Conservation (phyloP, 345 rosid genomes). For the Melastoma malabathricum region DNA sequence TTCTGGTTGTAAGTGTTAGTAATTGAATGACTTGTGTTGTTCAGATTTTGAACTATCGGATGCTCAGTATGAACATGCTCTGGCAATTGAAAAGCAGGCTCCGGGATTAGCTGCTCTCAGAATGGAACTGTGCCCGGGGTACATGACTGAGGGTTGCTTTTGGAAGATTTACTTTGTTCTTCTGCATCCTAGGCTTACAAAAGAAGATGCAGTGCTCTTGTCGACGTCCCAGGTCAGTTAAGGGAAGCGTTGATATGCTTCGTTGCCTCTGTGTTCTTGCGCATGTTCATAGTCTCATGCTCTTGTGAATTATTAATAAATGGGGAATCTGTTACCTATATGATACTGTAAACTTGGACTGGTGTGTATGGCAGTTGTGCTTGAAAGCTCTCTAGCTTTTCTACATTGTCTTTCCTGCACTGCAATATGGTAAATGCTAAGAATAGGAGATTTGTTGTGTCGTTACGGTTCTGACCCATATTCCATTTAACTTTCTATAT, state of each 20-base stretch:
- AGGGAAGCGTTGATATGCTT: not conserved
- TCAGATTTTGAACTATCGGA: conserved; percentile 88
- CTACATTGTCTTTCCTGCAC: too few relatives aligned
- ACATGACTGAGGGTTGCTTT: conserved; percentile 79
- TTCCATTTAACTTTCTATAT: too few relatives aligned
- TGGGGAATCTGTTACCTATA: too few relatives aligned
- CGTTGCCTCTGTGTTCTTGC: not conserved
- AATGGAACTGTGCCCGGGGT: conserved; percentile 81
- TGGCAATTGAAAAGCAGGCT: conserved; percentile 69
- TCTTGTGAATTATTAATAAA: too few relatives aligned
- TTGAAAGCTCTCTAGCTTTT: too few relatives aligned
- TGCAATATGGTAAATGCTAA: too few relatives aligned
- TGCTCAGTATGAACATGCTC: conserved; percentile 86
- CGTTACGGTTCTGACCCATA: too few relatives aligned
- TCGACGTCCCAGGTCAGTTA: conserved; percentile 62
- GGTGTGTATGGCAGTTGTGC: too few relatives aligned
- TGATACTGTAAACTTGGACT: too few relatives aligned
- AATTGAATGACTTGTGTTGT: conserved; percentile 2
- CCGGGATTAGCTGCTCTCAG: conserved; percentile 75
- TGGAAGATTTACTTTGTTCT: conserved; percentile 97
- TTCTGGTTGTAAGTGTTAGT: too few relatives aligned
- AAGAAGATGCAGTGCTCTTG: conserved; percentile 60
- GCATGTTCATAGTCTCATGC: not conserved
- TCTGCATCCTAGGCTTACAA: conserved; percentile 65
- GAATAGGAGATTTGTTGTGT: too few relatives aligned